Evolutionary conservation across 345 rosid genomes (phyloP).

Genomic region (Geranium rotundifolium): DNA sequence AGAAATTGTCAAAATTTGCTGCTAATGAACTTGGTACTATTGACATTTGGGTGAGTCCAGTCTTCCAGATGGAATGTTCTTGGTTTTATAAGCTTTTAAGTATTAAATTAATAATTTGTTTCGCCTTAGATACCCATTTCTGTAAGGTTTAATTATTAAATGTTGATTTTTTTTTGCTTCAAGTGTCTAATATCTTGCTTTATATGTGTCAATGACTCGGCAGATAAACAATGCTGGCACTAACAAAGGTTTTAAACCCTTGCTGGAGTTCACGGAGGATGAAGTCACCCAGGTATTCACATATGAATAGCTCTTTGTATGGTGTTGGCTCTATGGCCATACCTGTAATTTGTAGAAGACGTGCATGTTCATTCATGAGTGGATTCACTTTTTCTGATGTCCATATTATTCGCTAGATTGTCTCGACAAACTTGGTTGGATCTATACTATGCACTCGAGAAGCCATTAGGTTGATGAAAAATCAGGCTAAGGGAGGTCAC

Average conservation of each 20-base stretch:
- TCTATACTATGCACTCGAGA: conserved; percentile 88
- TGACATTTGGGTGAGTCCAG: conserved; percentile 63
- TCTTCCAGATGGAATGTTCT: background rate
- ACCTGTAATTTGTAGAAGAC: no score
- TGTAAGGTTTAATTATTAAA: background rate
- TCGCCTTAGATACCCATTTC: background rate
- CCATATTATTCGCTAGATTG: conserved; percentile 42
- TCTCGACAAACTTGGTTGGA: conserved; percentile 90
- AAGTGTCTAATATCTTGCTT: background rate
- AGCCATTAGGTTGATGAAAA: conserved; percentile 68
- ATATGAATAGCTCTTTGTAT: background rate
- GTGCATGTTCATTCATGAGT: no score
- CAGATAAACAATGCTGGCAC: conserved; percentile 95
- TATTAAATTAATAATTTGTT: background rate
- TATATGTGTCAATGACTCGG: conserved; percentile 5
- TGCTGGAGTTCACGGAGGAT: conserved; percentile 76
- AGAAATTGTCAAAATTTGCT: conserved; percentile 64
- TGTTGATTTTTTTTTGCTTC: background rate
- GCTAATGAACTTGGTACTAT: conserved; percentile 62
- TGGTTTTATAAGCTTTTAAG: background rate
- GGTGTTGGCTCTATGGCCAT: background rate
- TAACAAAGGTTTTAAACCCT: conserved; percentile 85
- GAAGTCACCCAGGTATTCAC: conserved; percentile 64
- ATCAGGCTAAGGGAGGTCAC: conserved; percentile 67
- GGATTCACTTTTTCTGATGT: no score